These are phyloP conservation scores for Penicillium waksmanii DNA, from an alignment of 495 filamentous ascomycete genomes.

Conservation along the genomic window DNA sequence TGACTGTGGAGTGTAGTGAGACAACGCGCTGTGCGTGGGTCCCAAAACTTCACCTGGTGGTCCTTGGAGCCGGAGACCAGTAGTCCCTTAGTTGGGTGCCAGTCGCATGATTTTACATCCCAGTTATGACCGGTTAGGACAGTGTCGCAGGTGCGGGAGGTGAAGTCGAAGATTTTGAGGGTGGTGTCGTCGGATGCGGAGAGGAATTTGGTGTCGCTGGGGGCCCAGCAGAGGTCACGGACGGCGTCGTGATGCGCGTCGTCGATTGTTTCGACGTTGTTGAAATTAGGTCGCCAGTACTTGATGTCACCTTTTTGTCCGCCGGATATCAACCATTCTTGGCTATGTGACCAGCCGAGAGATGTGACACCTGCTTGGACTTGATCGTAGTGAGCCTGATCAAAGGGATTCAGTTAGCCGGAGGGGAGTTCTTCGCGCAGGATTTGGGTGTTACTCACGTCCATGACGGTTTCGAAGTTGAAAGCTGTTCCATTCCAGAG, in stretches of 20 bases:
- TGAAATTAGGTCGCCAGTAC: constrained; percentile 99
- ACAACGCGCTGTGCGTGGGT: constrained; percentile 85
- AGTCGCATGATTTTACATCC: constrained; percentile 95
- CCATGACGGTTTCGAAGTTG: constrained; percentile 99
- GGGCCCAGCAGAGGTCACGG: constrained; percentile 88
- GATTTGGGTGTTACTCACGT: constrained; percentile 48
- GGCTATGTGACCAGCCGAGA: constrained; percentile 85
- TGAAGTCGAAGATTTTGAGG: constrained; percentile 95
- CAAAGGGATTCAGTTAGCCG: constrained; percentile 1
- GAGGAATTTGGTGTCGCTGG: constrained; percentile 92
- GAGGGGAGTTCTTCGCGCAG: not conserved
- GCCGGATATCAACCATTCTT: constrained; percentile 95
- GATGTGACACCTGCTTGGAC: constrained; percentile 78
- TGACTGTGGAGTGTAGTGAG: constrained; percentile 95
- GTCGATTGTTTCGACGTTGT: constrained; percentile 93
- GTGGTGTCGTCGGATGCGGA: constrained; percentile 93
- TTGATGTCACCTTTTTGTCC: constrained; percentile 95
- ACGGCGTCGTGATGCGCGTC: constrained; percentile 89
- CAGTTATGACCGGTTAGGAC: constrained; percentile 87
- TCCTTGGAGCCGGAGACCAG: constrained; percentile 97
- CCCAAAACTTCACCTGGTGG: constrained; percentile 96
- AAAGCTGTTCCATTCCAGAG: constrained; percentile 98
- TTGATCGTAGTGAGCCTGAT: constrained; percentile 78
- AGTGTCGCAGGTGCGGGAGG: constrained; percentile 78
- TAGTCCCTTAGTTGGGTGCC: constrained; percentile 94